Conservation (phyloP, 2,329 filamentous ascomycete genomes). For the Microdochium paspali region DNA sequence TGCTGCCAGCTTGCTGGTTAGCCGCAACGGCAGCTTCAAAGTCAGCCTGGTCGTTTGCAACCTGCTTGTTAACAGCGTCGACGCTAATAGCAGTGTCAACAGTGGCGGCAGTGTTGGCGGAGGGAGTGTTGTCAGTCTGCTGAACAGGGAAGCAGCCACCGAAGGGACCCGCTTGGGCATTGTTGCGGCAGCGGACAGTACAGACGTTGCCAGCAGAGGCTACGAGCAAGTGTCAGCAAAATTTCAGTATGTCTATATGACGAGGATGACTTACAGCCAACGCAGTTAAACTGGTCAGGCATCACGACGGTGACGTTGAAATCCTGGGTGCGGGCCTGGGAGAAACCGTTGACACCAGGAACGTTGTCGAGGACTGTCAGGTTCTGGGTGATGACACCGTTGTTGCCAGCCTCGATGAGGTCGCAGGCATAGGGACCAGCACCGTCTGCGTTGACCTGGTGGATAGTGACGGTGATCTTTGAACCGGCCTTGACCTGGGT, state of each 20-base stretch:
- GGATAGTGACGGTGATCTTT: constrained; percentile 34
- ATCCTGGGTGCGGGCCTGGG: constrained; percentile 42
- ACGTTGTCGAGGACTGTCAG: constrained; percentile 49
- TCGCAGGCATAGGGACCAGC: constrained; percentile 47
- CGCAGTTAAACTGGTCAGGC: constrained; percentile 38
- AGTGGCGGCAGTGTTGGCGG: constrained; percentile 30
- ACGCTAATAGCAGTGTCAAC: constrained; percentile 37
- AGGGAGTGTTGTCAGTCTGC: constrained; percentile 35
- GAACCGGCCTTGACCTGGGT: constrained; percentile 39
- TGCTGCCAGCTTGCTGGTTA: constrained; percentile 29
- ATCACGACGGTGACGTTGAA: constrained; percentile 47
- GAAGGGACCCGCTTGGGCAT: constrained; percentile 45
- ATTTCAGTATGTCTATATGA: background rate
- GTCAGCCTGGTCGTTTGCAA: constrained; percentile 39
- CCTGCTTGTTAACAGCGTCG: constrained; percentile 34
- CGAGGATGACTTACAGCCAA: constrained; percentile 30
- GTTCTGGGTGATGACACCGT: constrained; percentile 33
- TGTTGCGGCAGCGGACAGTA: constrained; percentile 51
- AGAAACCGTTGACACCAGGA: constrained; percentile 47
- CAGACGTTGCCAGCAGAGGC: constrained; percentile 48
- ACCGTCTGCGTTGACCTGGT: constrained; percentile 45
- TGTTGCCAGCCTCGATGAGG: constrained; percentile 22
- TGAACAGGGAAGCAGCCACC: constrained; percentile 49
- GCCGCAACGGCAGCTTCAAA: constrained; percentile 34
- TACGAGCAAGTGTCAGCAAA: constrained; percentile 10